Conservation (phyloP, 345 rosid genomes). For the Cardamine chenopodiifolia region DNA sequence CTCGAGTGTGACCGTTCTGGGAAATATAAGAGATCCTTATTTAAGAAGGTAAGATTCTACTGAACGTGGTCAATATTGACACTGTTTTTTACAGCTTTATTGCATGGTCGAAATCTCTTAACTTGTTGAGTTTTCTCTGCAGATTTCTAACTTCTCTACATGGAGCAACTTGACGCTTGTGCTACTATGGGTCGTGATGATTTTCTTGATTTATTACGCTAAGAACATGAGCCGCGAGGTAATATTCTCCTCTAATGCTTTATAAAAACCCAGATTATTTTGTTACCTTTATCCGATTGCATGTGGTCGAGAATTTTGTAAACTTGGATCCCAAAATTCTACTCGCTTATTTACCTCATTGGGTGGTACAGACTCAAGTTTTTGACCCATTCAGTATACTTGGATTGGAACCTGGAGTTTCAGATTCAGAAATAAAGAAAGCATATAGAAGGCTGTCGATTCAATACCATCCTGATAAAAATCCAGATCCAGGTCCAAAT, state of each 20-base stretch:
- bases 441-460: constrained; percentile 88
- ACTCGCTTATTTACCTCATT: constrained; percentile 19
- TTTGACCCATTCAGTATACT: constrained; percentile 90
- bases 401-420: constrained; percentile 74
- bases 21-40: constrained; percentile 84
- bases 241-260: constrained; percentile 21
- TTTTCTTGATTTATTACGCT: constrained; percentile 85
- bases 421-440: constrained; percentile 87
- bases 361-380: constrained; percentile 63
- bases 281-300: constrained; percentile 6
- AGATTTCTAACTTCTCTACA: constrained; percentile 94
- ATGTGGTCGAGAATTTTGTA: neutral
- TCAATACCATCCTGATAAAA: constrained; percentile 97
- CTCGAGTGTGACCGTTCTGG: constrained; percentile 78
- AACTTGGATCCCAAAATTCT: constrained; percentile 8
- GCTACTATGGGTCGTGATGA: constrained; percentile 83
- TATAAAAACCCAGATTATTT: neutral
- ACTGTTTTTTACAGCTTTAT: neutral
- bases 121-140: constrained; percentile 41
- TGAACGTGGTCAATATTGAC: neutral
- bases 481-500: constrained; percentile 95
- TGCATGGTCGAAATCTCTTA: constrained; percentile 12
- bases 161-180: constrained; percentile 86
- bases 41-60: constrained; percentile 59
- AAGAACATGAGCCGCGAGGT: constrained; percentile 90